Conservation (phyloP, 495 filamentous ascomycete genomes). For the Tuber borchii region DNA sequence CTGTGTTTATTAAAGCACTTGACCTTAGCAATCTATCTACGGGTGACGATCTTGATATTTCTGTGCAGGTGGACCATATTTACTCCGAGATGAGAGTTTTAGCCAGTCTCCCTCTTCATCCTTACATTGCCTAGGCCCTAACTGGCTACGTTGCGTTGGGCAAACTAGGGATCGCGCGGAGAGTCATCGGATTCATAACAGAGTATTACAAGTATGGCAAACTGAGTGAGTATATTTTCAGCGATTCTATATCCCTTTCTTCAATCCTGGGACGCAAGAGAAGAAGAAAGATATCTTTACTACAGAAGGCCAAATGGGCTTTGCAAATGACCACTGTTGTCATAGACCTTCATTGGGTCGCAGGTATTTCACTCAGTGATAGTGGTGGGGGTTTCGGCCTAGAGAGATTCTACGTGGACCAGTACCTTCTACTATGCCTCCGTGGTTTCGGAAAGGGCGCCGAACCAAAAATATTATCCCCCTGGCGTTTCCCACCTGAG, state of each 20-base stretch:
- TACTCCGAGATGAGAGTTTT: constrained; percentile 27
- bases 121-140: constrained; percentile 18
- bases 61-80: constrained; percentile 19
- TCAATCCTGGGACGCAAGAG: neutral
- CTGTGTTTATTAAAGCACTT: constrained; percentile 26
- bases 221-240: constrained; percentile 33
- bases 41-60: neutral
- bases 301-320: constrained; percentile 34
- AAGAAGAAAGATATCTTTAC: constrained; percentile 13
- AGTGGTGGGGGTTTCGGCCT: constrained; percentile 21
- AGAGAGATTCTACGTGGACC: constrained; percentile 27
- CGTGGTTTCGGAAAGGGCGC: constrained; percentile 20
- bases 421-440: constrained; percentile 23
- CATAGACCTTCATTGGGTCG: constrained; percentile 22
- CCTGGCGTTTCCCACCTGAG: constrained; percentile 28
- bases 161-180: constrained; percentile 11
- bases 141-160: constrained; percentile 30
- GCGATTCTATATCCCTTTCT: constrained; percentile 28
- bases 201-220: constrained; percentile 28
- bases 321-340: constrained; percentile 24
- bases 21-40: constrained; percentile 5
- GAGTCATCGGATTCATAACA: constrained; percentile 23
- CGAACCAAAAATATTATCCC: constrained; percentile 14
- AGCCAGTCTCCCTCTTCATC: constrained; percentile 20
- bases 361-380: constrained; percentile 20